These are phyloP conservation scores for Coemansia sp. DNA, from an alignment of 192 early-diverging fungal species.

Conservation along the genomic window DNA sequence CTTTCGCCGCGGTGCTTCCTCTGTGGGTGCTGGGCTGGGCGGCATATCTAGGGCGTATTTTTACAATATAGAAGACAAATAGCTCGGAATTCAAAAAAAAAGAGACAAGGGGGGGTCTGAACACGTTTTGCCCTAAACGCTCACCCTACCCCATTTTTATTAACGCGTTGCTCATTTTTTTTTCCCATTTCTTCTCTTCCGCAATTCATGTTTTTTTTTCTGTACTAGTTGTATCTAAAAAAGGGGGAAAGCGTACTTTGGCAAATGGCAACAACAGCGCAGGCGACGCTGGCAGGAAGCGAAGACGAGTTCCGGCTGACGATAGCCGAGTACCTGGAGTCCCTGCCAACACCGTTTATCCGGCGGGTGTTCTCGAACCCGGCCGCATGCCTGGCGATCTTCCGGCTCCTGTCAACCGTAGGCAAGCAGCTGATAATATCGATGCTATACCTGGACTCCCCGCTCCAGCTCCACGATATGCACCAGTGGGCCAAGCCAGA, in stretches of 20 bases:
- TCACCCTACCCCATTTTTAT: no score
- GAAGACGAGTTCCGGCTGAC: constrained; percentile 68
- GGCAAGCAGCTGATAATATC: constrained; percentile 90
- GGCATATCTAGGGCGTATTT: not conserved
- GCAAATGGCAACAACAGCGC: not conserved
- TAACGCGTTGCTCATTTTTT: no score
- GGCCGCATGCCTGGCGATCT: constrained; percentile 90
- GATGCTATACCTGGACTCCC: constrained; percentile 72
- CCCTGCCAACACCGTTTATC: constrained; percentile 74
- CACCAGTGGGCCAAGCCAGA: constrained; percentile 60
- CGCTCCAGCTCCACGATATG: constrained; percentile 66
- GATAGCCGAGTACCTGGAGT: constrained; percentile 79
- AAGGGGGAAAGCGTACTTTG: not conserved
- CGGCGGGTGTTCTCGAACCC: constrained; percentile 83
- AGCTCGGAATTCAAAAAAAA: no score
- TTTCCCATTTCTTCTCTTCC: no score
- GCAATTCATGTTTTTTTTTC: no score
- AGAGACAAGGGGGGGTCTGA: no score
- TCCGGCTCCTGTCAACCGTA: constrained; percentile 83
- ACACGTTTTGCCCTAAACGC: no score
- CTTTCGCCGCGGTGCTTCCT: not conserved
- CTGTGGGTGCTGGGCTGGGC: not conserved
- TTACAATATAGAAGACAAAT: no score
- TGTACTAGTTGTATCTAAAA: not conserved
- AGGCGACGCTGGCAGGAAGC: constrained; percentile 27